phyloP scores from a whole-genome alignment of 306 rosid genomes.

The Dryas drummondii region DNA sequence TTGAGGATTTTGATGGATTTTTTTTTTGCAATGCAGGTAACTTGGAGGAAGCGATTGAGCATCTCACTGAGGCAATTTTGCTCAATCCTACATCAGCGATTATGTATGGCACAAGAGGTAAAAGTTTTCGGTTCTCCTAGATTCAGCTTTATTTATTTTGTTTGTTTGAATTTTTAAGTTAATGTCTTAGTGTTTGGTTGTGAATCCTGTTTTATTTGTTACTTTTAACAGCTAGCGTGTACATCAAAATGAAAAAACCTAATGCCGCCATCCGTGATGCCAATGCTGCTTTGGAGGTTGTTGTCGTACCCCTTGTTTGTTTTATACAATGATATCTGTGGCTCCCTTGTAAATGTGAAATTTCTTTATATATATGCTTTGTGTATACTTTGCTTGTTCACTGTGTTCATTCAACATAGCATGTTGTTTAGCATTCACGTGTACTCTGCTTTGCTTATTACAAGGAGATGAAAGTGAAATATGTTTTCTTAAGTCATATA shows the following conservation, averaged over 20 bases:
- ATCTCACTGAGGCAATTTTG: slow-evolving; percentile 68
- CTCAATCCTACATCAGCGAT: slow-evolving; percentile 87
- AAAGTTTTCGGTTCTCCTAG: background rate
- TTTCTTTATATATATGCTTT: too few relatives aligned
- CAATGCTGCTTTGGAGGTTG: slow-evolving; percentile 84
- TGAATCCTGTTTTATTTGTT: slow-evolving; percentile 15
- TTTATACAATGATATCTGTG: background rate
- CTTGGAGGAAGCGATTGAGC: slow-evolving; percentile 71
- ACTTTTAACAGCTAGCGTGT: slow-evolving; percentile 61
- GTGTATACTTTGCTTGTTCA: background rate
- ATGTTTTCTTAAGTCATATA: background rate
- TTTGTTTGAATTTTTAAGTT: background rate
- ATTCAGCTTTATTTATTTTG: too few relatives aligned
- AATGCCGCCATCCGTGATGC: slow-evolving; percentile 91
- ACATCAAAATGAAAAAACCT: slow-evolving; percentile 90
- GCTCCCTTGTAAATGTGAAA: background rate
- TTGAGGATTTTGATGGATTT: background rate
- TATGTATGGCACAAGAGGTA: slow-evolving; percentile 89
- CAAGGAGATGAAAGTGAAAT: background rate
- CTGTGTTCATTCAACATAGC: background rate
- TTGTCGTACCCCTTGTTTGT: background rate
- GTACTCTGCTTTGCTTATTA: background rate
- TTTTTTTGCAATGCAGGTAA: slow-evolving; percentile 46
- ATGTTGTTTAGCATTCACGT: background rate
- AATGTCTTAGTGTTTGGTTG: background rate